Evolutionary conservation across 768 basidiomycete species (phyloP), one percentile per base, ranked within the genome.

Genomic region (Phaeotremella skinneri): DNA sequence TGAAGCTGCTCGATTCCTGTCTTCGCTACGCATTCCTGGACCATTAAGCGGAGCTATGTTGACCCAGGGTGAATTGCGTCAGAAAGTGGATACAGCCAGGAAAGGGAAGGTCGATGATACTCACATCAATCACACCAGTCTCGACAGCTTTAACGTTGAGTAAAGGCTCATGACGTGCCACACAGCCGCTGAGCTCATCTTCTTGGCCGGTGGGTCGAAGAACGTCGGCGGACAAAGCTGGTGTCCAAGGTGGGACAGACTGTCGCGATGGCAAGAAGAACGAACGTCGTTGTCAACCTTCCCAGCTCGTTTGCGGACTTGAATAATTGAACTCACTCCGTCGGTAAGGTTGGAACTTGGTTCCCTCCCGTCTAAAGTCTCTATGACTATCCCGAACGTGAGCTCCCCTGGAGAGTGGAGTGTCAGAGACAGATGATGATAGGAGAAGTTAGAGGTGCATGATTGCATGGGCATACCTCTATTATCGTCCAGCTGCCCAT

Each of bases 331-430:
- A 60, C 69, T 56, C 57, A 71, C 70, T 26, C 62, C 68, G 27
- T 67, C 69, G 17, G 59, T 61, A 4, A 53, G 43, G 29, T 66
- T 76, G 13, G 52, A 51, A 2, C 32, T 54, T 29, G 65, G 74
- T 52, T 69, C 68, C 1, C 64, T 53, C 43, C 85, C 83, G 53
- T 89, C 87, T 66, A 83, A 83, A 52, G 91, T 81, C 69, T 93
- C 91, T 21, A 93, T 76, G n/a, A 91, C 74, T 55, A 94, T 84
- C 0, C 86, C 85, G 67, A 93, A 94, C 0, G 89, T 87, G 20
- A 84, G 79, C 58, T 90, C 85, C 56, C 85, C 87, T 76, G 49
- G 0, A 47, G 23, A 84, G 83, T 52, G 2, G 92, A 6, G 87
- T 89, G 48, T 82, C 83, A 64, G 85, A 83, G 14, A 88, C 84